Conservation (phyloP, 2,329 filamentous ascomycete species). For the Apiospora sp. region DNA sequence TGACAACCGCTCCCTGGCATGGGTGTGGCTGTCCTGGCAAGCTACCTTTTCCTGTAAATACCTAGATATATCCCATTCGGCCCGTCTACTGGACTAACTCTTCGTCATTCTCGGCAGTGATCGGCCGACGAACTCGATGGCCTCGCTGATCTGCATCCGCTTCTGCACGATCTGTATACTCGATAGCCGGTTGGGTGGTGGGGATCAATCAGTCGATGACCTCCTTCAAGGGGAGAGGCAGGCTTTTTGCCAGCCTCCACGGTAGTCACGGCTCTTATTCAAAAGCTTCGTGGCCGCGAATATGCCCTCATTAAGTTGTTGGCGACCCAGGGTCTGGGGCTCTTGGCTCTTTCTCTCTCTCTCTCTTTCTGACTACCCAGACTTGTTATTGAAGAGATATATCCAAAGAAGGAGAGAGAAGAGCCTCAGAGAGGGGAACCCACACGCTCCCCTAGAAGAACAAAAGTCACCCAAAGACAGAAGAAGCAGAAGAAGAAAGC, state of each 20-base stretch:
- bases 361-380: not conserved
- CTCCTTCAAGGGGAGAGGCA: not conserved
- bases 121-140: not conserved
- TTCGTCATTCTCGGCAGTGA: not conserved
- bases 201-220: not conserved
- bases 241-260: not conserved
- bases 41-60: not conserved
- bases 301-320: not conserved
- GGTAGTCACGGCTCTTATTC: not conserved
- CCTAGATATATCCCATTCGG: not conserved
- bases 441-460: not conserved
- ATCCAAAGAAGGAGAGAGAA: not conserved
- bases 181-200: conserved; percentile 1
- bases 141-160: not conserved
- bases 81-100: not conserved
- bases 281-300: not conserved
- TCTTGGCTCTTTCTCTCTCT: not conserved
- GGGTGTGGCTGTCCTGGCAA: not conserved
- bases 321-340: not conserved
- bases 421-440: not conserved
- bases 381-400: not conserved
- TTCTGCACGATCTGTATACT: not conserved
- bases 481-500: not conserved
- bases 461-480: not conserved
- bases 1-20: conserved; percentile 3